These are phyloP conservation scores for Beta lomatogona DNA, from an alignment of 179 eudicot species.

Conservation along the genomic window DNA sequence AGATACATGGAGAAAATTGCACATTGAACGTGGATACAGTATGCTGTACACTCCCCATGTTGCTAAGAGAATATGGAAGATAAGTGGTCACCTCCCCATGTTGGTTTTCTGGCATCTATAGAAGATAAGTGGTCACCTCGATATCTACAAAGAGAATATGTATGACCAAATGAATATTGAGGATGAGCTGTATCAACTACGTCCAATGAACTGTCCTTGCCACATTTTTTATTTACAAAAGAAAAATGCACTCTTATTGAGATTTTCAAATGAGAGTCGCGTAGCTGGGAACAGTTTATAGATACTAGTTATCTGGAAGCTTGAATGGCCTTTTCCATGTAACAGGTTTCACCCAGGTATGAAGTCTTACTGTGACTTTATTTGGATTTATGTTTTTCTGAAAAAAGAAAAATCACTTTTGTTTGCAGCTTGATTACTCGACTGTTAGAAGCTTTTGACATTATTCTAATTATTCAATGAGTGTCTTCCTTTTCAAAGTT, in stretches of 20 bases:
- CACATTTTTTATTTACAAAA: constrained; percentile 84
- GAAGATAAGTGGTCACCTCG: constrained; percentile 99
- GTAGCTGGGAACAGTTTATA: constrained; percentile 94
- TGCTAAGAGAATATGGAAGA: constrained; percentile 56
- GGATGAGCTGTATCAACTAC: constrained; percentile 94
- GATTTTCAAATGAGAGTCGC: constrained; percentile 95
- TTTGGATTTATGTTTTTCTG: neutral
- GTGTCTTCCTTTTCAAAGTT: too few species aligned
- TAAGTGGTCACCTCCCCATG: too few species aligned
- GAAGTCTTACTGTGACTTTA: neutral
- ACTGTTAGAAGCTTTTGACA: neutral
- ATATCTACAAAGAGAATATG: constrained; percentile 95
- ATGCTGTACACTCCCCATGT: constrained; percentile 96
- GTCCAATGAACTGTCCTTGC: constrained; percentile 99
- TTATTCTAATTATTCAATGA: neutral
- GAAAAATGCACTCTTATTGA: constrained; percentile 84
- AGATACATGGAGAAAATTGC: constrained; percentile 90
- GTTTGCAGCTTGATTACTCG: neutral
- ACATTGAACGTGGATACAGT: constrained; percentile 82
- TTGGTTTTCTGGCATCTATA: constrained; percentile 46
- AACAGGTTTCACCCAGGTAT: constrained; percentile 97
- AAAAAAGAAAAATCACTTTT: neutral
- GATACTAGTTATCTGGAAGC: constrained; percentile 95
- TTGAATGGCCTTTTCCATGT: constrained; percentile 99
- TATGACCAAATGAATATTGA: constrained; percentile 95